phyloP scores from a whole-genome alignment of 768 basidiomycete genomes.

The Neoboletus magnificus region DNA sequence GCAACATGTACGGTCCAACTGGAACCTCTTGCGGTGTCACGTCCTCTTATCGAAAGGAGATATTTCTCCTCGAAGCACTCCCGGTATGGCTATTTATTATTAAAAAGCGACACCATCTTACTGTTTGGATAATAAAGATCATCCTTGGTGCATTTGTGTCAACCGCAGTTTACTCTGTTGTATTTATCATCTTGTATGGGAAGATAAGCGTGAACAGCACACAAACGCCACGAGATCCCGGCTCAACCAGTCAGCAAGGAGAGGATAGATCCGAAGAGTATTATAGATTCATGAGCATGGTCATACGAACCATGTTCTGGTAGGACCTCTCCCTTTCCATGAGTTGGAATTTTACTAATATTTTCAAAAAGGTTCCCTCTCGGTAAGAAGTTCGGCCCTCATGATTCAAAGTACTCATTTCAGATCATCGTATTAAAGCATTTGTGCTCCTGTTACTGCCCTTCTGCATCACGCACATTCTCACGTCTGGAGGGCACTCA shows the following conservation, averaged over 20 bases:
- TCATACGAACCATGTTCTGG: conserved; percentile 72
- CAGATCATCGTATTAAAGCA: conserved; percentile 37
- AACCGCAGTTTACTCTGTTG: conserved; percentile 53
- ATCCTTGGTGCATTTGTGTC: conserved; percentile 56
- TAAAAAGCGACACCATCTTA: background rate
- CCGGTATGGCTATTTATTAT: conserved; percentile 44
- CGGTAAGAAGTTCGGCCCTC: conserved; percentile 38
- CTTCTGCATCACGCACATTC: conserved; percentile 49
- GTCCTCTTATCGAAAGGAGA: conserved; percentile 36
- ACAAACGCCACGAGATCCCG: conserved; percentile 50
- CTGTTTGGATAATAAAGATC: conserved; percentile 39
- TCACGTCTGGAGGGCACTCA: conserved; percentile 44
- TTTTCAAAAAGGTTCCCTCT: conserved; percentile 50
- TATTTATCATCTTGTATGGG: conserved; percentile 60
- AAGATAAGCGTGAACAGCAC: conserved; percentile 50
- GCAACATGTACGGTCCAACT: conserved; percentile 49
- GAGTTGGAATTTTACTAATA: conserved; percentile 6
- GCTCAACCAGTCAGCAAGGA: conserved; percentile 44
- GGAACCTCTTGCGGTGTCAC: conserved; percentile 54
- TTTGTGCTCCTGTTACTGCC: conserved; percentile 61
- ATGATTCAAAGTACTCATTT: background rate
- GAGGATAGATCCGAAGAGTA: conserved; percentile 48
- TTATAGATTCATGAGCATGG: conserved; percentile 55
- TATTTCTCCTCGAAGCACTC: conserved; percentile 55
- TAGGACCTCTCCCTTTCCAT: conserved; percentile 30